Evolutionary conservation across 257 asterid genomes (phyloP).

Genomic region (Rubia yunnanensis): DNA sequence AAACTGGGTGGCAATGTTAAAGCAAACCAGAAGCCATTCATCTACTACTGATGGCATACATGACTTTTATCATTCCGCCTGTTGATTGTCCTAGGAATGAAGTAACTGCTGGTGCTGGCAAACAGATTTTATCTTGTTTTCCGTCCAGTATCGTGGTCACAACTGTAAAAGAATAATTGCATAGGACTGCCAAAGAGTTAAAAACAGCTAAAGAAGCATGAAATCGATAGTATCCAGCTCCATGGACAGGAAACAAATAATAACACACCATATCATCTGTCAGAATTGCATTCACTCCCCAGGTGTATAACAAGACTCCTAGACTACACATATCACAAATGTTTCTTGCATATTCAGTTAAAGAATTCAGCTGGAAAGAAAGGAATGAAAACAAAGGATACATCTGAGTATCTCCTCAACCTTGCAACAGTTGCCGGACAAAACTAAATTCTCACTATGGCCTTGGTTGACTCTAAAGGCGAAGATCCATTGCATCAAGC

Average conservation of each 20-base stretch:
- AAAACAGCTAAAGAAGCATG: neutral
- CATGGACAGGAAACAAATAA: too few species aligned
- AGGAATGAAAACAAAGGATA: neutral
- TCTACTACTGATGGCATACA: too few species aligned
- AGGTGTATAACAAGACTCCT: neutral
- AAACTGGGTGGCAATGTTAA: neutral
- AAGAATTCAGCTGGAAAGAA: neutral
- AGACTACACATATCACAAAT: neutral
- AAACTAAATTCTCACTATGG: neutral
- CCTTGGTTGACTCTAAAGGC: too few species aligned
- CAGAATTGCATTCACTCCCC: neutral
- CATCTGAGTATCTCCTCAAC: neutral
- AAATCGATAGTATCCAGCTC: neutral
- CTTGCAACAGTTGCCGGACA: neutral
- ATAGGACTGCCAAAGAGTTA: neutral
- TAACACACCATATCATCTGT: neutral
- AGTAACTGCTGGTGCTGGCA: too few species aligned
- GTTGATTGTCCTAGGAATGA: too few species aligned
- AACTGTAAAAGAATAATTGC: neutral
- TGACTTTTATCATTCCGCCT: too few species aligned
- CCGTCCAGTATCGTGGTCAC: too few species aligned
- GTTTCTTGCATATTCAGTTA: neutral
- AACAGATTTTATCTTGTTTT: too few species aligned
- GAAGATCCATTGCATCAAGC: neutral
- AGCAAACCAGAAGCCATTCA: neutral